Evolutionary conservation across 495 filamentous ascomycete species (phyloP).

Genomic region (Penicillium herquei): DNA sequence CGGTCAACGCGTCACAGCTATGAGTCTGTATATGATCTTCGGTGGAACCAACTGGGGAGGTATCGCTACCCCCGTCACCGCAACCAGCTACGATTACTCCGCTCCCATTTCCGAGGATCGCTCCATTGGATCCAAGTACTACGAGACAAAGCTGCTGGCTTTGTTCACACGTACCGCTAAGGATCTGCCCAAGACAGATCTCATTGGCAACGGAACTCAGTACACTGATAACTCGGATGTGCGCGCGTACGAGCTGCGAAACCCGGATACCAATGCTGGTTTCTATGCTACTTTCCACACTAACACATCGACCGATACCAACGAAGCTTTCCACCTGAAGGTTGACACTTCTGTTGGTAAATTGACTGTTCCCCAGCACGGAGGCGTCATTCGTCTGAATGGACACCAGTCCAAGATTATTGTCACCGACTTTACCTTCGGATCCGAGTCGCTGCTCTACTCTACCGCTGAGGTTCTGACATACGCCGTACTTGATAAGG

Average conservation of each 20-base stretch:
- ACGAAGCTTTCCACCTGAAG: conserved; percentile 50
- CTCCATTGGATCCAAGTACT: conserved; percentile 56
- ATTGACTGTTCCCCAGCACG: conserved; percentile 44
- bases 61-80: conserved; percentile 45
- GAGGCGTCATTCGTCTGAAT: conserved; percentile 47
- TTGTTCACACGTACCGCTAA: conserved; percentile 54
- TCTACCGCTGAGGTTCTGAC: conserved; percentile 61
- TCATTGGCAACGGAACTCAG: conserved; percentile 56
- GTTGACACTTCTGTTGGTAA: conserved; percentile 54
- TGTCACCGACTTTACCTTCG: conserved; percentile 57
- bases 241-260: conserved; percentile 50
- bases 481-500: conserved; percentile 45
- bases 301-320: conserved; percentile 42
- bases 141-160: conserved; percentile 58
- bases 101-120: conserved; percentile 59
- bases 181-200: conserved; percentile 53
- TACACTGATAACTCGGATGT: conserved; percentile 51
- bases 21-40: conserved; percentile 60
- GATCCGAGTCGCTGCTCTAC: conserved; percentile 51
- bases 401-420: conserved; percentile 61
- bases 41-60: conserved; percentile 60
- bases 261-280: conserved; percentile 51
- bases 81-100: conserved; percentile 60
- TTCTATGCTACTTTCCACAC: conserved; percentile 59
- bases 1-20: conserved; percentile 51